phyloP scores from a whole-genome alignment of 169 alveolate genomes.

The Plasmodium cynomolgi region DNA sequence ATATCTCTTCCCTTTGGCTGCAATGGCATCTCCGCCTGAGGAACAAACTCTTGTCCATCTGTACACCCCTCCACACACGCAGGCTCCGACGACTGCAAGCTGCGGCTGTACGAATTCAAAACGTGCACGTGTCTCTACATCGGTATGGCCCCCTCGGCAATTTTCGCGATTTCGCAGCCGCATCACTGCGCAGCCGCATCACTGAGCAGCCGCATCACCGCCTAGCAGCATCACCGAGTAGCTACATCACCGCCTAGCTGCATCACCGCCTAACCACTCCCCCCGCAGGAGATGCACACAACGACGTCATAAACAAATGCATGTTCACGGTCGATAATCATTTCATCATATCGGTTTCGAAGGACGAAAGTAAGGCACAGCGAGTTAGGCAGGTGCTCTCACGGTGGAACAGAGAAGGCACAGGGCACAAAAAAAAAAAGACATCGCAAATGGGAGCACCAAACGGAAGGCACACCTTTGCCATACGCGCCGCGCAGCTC shows the following conservation, averaged over 20 bases:
- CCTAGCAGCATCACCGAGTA: background rate
- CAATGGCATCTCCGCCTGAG: background rate
- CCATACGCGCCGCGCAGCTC: background rate
- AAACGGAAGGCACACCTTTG: background rate
- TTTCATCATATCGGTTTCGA: slow-evolving; percentile 45
- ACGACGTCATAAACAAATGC: slow-evolving; percentile 52
- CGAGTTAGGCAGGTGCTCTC: background rate
- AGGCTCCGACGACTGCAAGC: slow-evolving; percentile 62
- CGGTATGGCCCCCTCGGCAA: background rate
- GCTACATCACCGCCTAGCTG: background rate
- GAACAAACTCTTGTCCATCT: background rate
- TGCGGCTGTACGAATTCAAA: slow-evolving; percentile 54
- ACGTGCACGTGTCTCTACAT: slow-evolving; percentile 66
- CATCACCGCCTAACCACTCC: background rate
- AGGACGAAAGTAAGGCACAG: slow-evolving; percentile 50
- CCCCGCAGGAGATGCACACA: slow-evolving; percentile 46
- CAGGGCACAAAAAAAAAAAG: background rate
- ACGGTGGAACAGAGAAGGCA: background rate
- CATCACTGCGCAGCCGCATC: background rate
- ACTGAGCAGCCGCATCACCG: background rate
- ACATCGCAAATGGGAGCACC: background rate
- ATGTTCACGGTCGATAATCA: slow-evolving; percentile 54
- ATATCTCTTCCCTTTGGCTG: background rate
- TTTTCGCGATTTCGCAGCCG: background rate
- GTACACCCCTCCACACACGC: background rate